Evolutionary conservation across 2,329 filamentous ascomycete genomes (phyloP).

Genomic region (Exophiala phaeomuriformis): DNA sequence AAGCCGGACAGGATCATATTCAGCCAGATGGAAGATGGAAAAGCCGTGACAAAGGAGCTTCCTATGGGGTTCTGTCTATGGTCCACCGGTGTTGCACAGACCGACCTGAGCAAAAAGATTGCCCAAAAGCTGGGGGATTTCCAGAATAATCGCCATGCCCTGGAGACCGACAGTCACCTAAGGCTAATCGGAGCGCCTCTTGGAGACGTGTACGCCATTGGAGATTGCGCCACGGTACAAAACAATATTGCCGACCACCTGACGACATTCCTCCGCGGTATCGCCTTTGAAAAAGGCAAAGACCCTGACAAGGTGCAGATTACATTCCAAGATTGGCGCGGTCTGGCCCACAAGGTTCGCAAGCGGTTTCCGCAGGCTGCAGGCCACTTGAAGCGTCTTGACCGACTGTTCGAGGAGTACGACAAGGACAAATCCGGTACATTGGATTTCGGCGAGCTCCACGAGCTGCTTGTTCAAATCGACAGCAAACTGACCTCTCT

Average conservation of each 20-base stretch:
- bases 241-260: constrained; percentile 94
- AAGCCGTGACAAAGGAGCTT: constrained; percentile 77
- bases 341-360: constrained; percentile 73
- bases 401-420: constrained; percentile 84
- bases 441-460: constrained; percentile 85
- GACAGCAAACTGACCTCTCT: constrained; percentile 90
- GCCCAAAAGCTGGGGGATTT: constrained; percentile 65
- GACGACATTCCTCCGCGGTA: constrained; percentile 75
- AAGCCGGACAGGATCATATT: constrained; percentile 77
- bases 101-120: constrained; percentile 68
- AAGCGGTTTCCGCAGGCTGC: constrained; percentile 86
- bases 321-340: constrained; percentile 80
- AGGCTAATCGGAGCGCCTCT: constrained; percentile 81
- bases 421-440: constrained; percentile 90
- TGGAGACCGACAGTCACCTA: constrained; percentile 91
- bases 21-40: constrained; percentile 71
- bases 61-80: constrained; percentile 95
- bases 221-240: constrained; percentile 92
- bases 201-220: constrained; percentile 92
- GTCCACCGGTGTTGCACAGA: constrained; percentile 91
- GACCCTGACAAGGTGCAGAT: constrained; percentile 84
- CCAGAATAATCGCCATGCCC: constrained; percentile 82
- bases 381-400: constrained; percentile 77
- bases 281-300: constrained; percentile 86
- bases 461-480: constrained; percentile 82